A percentile compares a stretch with the other conserved stretches of the same genome.
Evolutionary conservation across 345 rosid genomes (phyloP).

Genomic region (Crucihimalaya himalaica): DNA sequence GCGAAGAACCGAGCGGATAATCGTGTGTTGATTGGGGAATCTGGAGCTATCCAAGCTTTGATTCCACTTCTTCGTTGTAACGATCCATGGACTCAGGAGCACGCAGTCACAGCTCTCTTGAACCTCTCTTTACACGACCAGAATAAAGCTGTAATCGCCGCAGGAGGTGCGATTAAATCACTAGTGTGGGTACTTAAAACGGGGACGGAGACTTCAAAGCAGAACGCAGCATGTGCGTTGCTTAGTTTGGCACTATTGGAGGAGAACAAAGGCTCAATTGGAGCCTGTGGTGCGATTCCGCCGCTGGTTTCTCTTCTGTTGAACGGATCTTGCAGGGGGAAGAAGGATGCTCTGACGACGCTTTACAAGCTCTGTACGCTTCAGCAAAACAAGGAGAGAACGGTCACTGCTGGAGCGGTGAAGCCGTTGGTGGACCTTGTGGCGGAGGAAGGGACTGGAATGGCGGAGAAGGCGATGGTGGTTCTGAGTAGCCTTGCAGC

Average conservation of each 20-base stretch:
- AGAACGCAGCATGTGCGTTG: slow-evolving; percentile 91
- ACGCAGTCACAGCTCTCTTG: slow-evolving; percentile 84
- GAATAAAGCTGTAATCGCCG: slow-evolving; percentile 61
- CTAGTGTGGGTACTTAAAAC: slow-evolving; percentile 84
- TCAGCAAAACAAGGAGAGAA: slow-evolving; percentile 86
- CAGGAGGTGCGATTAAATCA: slow-evolving; percentile 82
- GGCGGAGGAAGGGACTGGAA: slow-evolving; percentile 76
- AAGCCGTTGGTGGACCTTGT: slow-evolving; percentile 82
- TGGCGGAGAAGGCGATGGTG: slow-evolving; percentile 98
- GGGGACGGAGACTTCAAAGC: slow-evolving; percentile 94
- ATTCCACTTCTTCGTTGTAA: slow-evolving; percentile 77
- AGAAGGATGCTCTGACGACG: slow-evolving; percentile 88
- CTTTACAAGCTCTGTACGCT: slow-evolving; percentile 85
- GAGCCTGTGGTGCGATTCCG: slow-evolving; percentile 91
- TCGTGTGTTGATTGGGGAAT: slow-evolving; percentile 83
- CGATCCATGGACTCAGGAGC: slow-evolving; percentile 95
- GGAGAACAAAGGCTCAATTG: slow-evolving; percentile 82
- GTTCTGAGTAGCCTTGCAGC: slow-evolving; percentile 78
- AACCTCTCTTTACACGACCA: slow-evolving; percentile 80
- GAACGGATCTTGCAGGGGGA: slow-evolving; percentile 78
- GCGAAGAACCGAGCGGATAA: slow-evolving; percentile 91
- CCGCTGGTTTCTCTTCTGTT: slow-evolving; percentile 84
- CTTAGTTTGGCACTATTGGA: slow-evolving; percentile 81
- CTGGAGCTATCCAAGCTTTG: slow-evolving; percentile 86
- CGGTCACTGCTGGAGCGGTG: slow-evolving; percentile 86